These are phyloP conservation scores for Mrakia hoshinonis DNA, from an alignment of 768 basidiomycete genomes.

Conservation along the genomic window DNA sequence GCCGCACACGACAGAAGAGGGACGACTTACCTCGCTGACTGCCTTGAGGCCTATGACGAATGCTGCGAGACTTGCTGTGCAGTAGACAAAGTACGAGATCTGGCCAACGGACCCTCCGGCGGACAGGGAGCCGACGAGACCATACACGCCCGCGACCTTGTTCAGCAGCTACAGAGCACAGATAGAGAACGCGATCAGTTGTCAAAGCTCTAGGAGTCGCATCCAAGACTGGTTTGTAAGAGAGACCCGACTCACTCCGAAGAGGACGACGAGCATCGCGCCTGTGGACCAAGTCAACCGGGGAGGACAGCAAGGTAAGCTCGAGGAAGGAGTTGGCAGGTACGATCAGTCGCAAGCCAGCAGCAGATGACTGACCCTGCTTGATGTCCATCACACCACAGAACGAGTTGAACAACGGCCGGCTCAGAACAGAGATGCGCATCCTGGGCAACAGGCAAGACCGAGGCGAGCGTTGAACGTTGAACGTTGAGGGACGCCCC, in stretches of 20 bases:
- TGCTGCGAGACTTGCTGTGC: slow-evolving; percentile 66
- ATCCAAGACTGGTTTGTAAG: not conserved
- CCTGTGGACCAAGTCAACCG: slow-evolving; percentile 40
- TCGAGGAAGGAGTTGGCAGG: not conserved
- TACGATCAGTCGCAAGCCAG: not conserved
- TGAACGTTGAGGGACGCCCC: too few relatives aligned
- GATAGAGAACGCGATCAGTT: not conserved
- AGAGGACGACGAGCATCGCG: slow-evolving; percentile 75
- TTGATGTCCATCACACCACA: slow-evolving; percentile 85
- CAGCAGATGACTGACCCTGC: slow-evolving; percentile 48
- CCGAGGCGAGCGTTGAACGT: too few relatives aligned
- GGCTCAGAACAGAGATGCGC: slow-evolving; percentile 26
- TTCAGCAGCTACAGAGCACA: slow-evolving; percentile 51
- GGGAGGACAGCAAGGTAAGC: not conserved
- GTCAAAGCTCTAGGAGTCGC: slow-evolving; percentile 23
- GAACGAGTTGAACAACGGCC: slow-evolving; percentile 55
- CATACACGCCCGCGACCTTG: slow-evolving; percentile 96
- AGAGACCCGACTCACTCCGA: slow-evolving; percentile 56
- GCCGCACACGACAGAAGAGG: not conserved
- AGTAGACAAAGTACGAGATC: slow-evolving; percentile 87
- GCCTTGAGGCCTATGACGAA: slow-evolving; percentile 79
- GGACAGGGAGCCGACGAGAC: slow-evolving; percentile 79
- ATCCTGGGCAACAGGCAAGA: slow-evolving; percentile 2
- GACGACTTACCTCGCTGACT: slow-evolving; percentile 63
- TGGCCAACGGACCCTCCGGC: slow-evolving; percentile 84